A percentile compares a stretch with the other conserved stretches of the same genome.
These are phyloP conservation scores for Lactarius deliciosus DNA, from an alignment of 768 basidiomycete genomes.

Conservation along the genomic window DNA sequence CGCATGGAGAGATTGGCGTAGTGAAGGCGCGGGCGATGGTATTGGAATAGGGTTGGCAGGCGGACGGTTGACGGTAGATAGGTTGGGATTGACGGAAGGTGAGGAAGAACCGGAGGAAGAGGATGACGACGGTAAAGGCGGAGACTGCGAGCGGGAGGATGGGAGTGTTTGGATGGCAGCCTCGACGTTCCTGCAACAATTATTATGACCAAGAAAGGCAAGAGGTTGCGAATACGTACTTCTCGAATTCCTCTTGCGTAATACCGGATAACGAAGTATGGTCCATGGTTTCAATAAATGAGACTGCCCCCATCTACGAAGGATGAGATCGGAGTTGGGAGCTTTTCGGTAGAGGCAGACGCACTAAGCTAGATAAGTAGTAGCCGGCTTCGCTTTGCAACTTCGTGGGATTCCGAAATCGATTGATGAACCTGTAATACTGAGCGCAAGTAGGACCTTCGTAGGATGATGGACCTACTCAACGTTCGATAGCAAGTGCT, in stretches of 20 bases:
- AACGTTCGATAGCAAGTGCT: slow-evolving; percentile 90
- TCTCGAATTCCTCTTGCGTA: slow-evolving; percentile 89
- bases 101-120: slow-evolving; percentile 33
- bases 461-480: slow-evolving; percentile 57
- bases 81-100: slow-evolving; percentile 34
- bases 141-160: slow-evolving; percentile 38
- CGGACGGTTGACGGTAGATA: slow-evolving; percentile 18
- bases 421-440: slow-evolving; percentile 78
- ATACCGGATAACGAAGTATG: slow-evolving; percentile 93
- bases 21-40: slow-evolving; percentile 18
- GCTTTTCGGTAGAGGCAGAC: slow-evolving; percentile 32
- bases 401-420: slow-evolving; percentile 87
- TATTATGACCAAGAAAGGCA: not conserved
- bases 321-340: not conserved
- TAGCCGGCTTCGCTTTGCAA: slow-evolving; percentile 96
- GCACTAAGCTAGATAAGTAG: slow-evolving; percentile 90
- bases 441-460: slow-evolving; percentile 5
- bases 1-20: slow-evolving; percentile 46
- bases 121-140: slow-evolving; percentile 34
- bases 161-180: slow-evolving; percentile 53
- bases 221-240: slow-evolving; percentile 39
- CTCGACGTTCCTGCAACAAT: slow-evolving; percentile 52
- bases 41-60: slow-evolving; percentile 28
- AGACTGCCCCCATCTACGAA: slow-evolving; percentile 87
- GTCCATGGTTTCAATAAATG: slow-evolving; percentile 98